Evolutionary conservation across 208 protist genomes (phyloP).

Genomic region (Naegleria gruberi): DNA sequence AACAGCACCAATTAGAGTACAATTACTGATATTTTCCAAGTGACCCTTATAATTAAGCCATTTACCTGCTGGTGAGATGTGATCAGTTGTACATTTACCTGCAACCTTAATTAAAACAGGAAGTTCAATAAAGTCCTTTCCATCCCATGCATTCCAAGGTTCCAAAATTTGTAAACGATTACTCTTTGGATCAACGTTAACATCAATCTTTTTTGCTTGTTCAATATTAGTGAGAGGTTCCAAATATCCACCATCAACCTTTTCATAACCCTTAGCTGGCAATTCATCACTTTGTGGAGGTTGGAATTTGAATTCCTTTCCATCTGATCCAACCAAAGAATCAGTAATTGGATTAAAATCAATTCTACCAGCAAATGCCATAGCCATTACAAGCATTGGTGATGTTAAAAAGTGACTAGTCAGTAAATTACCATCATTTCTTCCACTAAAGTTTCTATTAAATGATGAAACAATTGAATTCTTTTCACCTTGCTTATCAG

Average conservation of each 20-base stretch:
- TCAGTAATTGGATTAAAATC: slow-evolving; percentile 66
- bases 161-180: slow-evolving; percentile 49
- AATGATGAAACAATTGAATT: slow-evolving; percentile 75
- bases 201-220: slow-evolving; percentile 28
- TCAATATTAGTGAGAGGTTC: slow-evolving; percentile 38
- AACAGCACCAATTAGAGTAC: slow-evolving; percentile 66
- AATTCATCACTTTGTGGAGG: slow-evolving; percentile 49
- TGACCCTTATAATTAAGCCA: slow-evolving; percentile 73
- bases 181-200: slow-evolving; percentile 49
- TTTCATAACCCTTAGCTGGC: slow-evolving; percentile 48
- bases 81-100: slow-evolving; percentile 78
- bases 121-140: slow-evolving; percentile 37
- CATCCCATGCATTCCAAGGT: slow-evolving; percentile 54
- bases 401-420: slow-evolving; percentile 72
- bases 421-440: slow-evolving; percentile 62
- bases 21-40: slow-evolving; percentile 76
- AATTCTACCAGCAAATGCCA: slow-evolving; percentile 56
- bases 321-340: slow-evolving; percentile 39
- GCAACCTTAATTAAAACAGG: slow-evolving; percentile 53
- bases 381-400: slow-evolving; percentile 61
- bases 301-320: slow-evolving; percentile 39
- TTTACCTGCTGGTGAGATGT: slow-evolving; percentile 62
- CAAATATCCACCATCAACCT: slow-evolving; percentile 33
- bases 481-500: slow-evolving; percentile 47
- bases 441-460: slow-evolving; percentile 71